A percentile compares a stretch with the other conserved stretches of the same genome.
phyloP scores from a whole-genome alignment of 805 yeast genomes.

The Kodamaea kakaduensis region DNA sequence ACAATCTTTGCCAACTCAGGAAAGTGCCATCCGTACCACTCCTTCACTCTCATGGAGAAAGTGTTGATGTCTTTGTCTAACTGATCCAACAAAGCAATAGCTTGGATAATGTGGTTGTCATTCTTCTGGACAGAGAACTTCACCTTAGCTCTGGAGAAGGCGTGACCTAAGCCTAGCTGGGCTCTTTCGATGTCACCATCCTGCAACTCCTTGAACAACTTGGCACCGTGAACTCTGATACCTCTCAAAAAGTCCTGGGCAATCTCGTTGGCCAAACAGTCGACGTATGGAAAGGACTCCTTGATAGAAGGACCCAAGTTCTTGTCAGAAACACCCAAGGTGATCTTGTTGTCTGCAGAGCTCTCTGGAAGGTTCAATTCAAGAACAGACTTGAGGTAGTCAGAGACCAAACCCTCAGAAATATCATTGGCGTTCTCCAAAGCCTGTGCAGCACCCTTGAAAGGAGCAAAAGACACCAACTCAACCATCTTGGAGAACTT shows the following conservation, averaged over 20 bases:
- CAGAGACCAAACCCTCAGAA: slow-evolving; percentile 94
- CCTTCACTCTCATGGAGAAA: slow-evolving; percentile 94
- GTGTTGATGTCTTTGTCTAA: slow-evolving; percentile 98
- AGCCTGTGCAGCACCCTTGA: slow-evolving; percentile 99
- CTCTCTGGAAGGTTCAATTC: slow-evolving; percentile 88
- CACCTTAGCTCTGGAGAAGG: slow-evolving; percentile 97
- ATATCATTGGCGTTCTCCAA: slow-evolving; percentile 97
- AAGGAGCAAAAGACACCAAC: slow-evolving; percentile 93
- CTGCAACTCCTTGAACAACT: slow-evolving; percentile 85
- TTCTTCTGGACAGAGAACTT: slow-evolving; percentile 98
- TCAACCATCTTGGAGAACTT: slow-evolving; percentile 90
- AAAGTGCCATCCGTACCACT: slow-evolving; percentile 99
- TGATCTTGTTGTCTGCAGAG: slow-evolving; percentile 59
- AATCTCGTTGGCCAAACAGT: slow-evolving; percentile 84
- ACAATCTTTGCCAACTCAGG: slow-evolving; percentile 93
- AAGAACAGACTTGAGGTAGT: slow-evolving; percentile 81
- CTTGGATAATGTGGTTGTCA: slow-evolving; percentile 98
- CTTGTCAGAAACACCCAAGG: slow-evolving; percentile 88
- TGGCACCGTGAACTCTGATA: slow-evolving; percentile 83
- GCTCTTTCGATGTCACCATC: slow-evolving; percentile 97
- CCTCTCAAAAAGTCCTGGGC: slow-evolving; percentile 96
- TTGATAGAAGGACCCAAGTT: slow-evolving; percentile 96
- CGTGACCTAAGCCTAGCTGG: slow-evolving; percentile 97
- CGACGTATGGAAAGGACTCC: slow-evolving; percentile 83
- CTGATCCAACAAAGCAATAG: slow-evolving; percentile 95